A percentile compares a stretch with the other conserved stretches of the same genome.
phyloP scores from a whole-genome alignment of 2,329 filamentous ascomycete species.

The Colletotrichum spinosum region DNA sequence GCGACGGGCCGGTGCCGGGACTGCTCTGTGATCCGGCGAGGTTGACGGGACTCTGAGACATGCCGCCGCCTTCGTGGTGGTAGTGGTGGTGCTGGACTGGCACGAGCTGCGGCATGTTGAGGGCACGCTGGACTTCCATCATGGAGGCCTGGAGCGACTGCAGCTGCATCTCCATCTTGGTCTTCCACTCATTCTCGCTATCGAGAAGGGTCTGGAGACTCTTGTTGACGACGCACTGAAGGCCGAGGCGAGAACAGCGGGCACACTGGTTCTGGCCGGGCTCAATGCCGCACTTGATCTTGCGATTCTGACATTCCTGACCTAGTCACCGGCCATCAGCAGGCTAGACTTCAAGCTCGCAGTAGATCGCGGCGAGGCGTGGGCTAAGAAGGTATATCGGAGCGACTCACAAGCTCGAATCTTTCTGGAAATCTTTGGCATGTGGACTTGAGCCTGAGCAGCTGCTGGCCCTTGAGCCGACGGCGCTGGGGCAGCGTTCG shows the following conservation, averaged over 20 bases:
- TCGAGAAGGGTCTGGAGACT: conserved; percentile 67
- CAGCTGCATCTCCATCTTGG: conserved; percentile 44
- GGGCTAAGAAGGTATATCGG: neutral
- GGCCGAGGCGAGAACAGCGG: conserved; percentile 60
- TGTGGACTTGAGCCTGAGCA: conserved; percentile 23
- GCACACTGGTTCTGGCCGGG: conserved; percentile 57
- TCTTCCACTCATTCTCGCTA: conserved; percentile 60
- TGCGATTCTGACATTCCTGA: conserved; percentile 63
- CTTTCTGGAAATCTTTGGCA: conserved; percentile 47
- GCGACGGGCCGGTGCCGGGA: conserved; percentile 37
- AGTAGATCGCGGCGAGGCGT: neutral
- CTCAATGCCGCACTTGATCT: conserved; percentile 66
- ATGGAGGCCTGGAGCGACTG: conserved; percentile 43
- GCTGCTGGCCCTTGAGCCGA: conserved; percentile 17
- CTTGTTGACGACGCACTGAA: conserved; percentile 66
- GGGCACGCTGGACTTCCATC: conserved; percentile 41
- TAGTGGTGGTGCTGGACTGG: conserved; percentile 16
- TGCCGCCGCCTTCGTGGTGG: conserved; percentile 6
- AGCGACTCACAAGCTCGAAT: conserved; percentile 46
- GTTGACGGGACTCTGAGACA: conserved; percentile 34
- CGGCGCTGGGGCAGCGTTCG: neutral
- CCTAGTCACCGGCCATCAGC: conserved; percentile 39
- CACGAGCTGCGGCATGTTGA: conserved; percentile 38
- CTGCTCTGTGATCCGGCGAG: conserved; percentile 35
- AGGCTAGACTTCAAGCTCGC: neutral